A percentile compares a stretch with the other conserved stretches of the same genome.
Conservation (phyloP, 169 alveolate species). For the Babesia bovis region DNA sequence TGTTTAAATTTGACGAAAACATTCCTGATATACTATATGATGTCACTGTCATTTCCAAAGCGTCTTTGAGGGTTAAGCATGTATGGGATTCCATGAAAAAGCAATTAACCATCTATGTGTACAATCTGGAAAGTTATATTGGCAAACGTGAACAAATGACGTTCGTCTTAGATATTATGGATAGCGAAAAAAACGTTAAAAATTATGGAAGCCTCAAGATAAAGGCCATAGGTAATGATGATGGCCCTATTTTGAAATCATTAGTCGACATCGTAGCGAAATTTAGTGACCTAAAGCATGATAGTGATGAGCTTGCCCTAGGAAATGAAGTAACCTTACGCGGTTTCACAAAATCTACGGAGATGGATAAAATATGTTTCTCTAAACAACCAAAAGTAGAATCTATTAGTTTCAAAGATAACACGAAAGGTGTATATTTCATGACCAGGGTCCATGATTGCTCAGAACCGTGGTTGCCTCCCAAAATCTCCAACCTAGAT, state of each 20-base stretch:
- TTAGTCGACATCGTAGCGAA: not conserved
- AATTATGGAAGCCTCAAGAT: not conserved
- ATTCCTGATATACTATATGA: not conserved
- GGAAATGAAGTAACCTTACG: not conserved
- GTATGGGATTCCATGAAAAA: not conserved
- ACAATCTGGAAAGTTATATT: not conserved
- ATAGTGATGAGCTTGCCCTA: not conserved
- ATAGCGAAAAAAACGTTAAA: not conserved
- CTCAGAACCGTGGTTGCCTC: slow-evolving; percentile 45
- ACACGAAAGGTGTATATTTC: slow-evolving; percentile 32
- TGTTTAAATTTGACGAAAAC: not conserved
- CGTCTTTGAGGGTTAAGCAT: too few relatives aligned
- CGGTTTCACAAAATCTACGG: not conserved
- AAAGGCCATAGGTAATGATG: not conserved
- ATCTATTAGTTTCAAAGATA: slow-evolving; percentile 21
- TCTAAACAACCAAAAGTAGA: not conserved
- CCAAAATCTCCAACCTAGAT: not conserved
- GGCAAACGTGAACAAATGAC: not conserved
- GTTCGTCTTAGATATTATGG: not conserved
- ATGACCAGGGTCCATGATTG: slow-evolving; percentile 56
- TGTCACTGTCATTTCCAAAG: not conserved
- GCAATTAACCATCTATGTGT: not conserved
- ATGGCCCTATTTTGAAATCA: not conserved
- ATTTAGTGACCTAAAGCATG: not conserved
- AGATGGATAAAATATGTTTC: slow-evolving; percentile 11